Conservation (phyloP, 2,329 filamentous ascomycete genomes). For the Alternaria ethzedia region DNA sequence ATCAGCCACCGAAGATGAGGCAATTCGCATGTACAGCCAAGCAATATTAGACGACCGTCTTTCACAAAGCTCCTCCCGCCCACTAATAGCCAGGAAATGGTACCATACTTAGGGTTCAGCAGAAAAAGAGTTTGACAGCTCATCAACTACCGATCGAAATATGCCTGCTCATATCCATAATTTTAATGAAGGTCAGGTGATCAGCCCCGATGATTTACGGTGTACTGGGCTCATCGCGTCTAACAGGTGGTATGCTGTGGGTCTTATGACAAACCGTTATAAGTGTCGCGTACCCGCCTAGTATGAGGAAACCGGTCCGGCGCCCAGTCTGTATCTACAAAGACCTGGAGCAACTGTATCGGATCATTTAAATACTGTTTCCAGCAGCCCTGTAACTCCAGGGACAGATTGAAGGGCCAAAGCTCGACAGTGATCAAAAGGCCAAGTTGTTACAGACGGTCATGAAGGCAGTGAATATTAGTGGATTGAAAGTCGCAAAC, state of each 20-base stretch:
- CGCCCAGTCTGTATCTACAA: neutral
- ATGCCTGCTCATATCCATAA: slow-evolving; percentile 32
- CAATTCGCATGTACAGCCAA: neutral
- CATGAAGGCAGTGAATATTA: neutral
- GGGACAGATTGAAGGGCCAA: neutral
- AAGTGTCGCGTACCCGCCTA: neutral
- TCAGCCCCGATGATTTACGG: slow-evolving; percentile 18
- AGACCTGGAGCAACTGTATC: neutral
- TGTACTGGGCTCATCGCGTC: slow-evolving; percentile 1
- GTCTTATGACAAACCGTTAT: neutral
- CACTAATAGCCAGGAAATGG: neutral
- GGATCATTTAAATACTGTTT: neutral
- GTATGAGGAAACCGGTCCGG: neutral
- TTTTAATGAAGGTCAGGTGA: slow-evolving; percentile 17
- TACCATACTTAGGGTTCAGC: slow-evolving; percentile 17
- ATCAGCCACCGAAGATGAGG: neutral
- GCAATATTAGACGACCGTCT: neutral
- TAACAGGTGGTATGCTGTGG: neutral
- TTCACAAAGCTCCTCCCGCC: neutral
- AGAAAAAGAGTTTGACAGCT: neutral
- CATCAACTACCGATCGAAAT: slow-evolving; percentile 22
- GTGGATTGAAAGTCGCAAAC: neutral
- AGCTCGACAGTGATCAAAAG: neutral
- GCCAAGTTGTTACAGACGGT: neutral
- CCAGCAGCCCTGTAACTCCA: neutral